Percentiles rank a stretch among this genome's conserved stretches.
Conservation (phyloP, 345 rosid species). For the Ceriops tagal region DNA sequence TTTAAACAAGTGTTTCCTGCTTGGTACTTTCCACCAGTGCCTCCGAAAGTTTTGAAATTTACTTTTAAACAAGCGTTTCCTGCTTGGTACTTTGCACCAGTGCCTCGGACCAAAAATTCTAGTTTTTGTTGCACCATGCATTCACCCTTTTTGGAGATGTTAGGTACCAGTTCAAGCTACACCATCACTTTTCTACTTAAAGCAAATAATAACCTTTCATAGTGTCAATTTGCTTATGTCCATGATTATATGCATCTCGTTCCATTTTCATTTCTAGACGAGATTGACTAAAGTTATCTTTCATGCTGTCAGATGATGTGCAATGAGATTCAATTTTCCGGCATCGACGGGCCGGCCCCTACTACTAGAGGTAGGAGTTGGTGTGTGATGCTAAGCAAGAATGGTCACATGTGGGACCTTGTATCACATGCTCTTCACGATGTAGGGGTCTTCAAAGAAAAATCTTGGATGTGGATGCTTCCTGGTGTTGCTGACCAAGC, state of each 20-base stretch:
- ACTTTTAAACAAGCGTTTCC: conserved; percentile 5
- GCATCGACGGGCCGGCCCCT: conserved; percentile 52
- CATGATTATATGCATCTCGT: too few relatives aligned
- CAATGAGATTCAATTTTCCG: conserved; percentile 20
- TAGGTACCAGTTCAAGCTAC: conserved; percentile 17
- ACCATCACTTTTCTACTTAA: neutral
- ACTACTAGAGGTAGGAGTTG: conserved; percentile 18
- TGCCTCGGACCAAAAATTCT: conserved; percentile 12
- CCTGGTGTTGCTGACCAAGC: too few relatives aligned
- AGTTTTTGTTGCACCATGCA: conserved; percentile 3
- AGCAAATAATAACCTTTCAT: neutral
- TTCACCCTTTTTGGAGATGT: conserved; percentile 10
- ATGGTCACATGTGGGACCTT: conserved; percentile 46
- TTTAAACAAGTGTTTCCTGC: neutral
- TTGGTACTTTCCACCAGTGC: conserved; percentile 7
- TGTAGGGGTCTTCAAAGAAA: neutral
- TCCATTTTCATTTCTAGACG: conserved; percentile 1
- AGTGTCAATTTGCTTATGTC: neutral
- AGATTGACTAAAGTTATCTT: conserved; percentile 5
- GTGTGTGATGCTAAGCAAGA: conserved; percentile 26
- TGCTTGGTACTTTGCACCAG: conserved; percentile 5
- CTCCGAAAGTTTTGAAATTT: conserved; percentile 18
- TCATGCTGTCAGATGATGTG: conserved; percentile 27
- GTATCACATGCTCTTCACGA: conserved; percentile 42
- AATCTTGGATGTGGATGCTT: too few relatives aligned